phyloP scores from a whole-genome alignment of 139 green algal genomes.

The Closterium sp. region DNA sequence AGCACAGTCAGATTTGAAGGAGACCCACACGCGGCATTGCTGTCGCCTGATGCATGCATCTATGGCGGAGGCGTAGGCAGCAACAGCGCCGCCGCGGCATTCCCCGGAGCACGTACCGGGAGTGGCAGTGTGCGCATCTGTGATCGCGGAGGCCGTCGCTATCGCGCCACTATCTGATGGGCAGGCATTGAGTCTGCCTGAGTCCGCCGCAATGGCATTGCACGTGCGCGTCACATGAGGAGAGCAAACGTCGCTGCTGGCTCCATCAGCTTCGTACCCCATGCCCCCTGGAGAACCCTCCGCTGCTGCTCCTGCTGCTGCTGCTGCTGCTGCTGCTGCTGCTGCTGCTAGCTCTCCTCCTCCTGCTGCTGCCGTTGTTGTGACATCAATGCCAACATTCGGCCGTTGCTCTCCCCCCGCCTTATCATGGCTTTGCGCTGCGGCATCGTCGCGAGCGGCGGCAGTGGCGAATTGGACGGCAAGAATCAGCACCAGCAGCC shows the following conservation, averaged over 20 bases:
- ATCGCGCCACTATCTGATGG: background rate
- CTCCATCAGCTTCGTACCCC: background rate
- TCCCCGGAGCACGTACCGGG: background rate
- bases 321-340: too few species aligned
- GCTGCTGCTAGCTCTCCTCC: too few species aligned
- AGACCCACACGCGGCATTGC: background rate
- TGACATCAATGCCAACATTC: too few species aligned
- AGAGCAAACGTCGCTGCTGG: background rate
- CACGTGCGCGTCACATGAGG: background rate
- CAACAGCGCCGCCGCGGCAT: too few species aligned
- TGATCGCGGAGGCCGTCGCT: background rate
- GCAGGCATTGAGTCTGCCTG: too few species aligned
- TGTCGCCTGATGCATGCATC: background rate
- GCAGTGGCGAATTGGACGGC: background rate
- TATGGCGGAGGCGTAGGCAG: background rate
- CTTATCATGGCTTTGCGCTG: too few species aligned
- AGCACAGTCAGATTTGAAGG: background rate
- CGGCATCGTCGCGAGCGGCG: background rate
- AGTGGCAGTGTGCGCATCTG: background rate
- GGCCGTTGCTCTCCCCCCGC: too few species aligned
- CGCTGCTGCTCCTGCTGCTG: background rate
- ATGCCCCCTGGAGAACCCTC: background rate
- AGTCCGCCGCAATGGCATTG: background rate
- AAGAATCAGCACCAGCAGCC: background rate
- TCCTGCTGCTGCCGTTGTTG: too few species aligned